Percentiles rank a stretch among this genome's conserved stretches.
Evolutionary conservation across 2,329 filamentous ascomycete species (phyloP).

Genomic region (Monosporascus cannonballus): DNA sequence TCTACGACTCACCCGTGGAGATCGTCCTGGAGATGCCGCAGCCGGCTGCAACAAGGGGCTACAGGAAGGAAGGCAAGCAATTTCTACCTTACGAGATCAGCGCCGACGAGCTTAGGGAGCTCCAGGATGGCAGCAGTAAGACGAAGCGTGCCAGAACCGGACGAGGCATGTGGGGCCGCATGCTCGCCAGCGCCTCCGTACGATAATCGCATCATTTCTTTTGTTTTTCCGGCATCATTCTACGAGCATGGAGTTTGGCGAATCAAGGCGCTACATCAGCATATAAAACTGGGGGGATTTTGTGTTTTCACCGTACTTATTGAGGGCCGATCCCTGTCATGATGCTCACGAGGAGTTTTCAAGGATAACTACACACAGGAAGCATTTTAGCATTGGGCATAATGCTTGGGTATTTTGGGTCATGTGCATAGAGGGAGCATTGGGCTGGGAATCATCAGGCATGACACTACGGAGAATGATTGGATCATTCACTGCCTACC

Average conservation of each 20-base stretch:
- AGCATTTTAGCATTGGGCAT: neutral
- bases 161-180: constrained; percentile 47
- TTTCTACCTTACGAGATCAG: constrained; percentile 52
- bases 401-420: neutral
- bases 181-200: constrained; percentile 40
- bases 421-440: neutral
- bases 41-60: constrained; percentile 31
- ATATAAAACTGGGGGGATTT: constrained; percentile 5
- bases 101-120: constrained; percentile 43
- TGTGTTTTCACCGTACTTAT: constrained; percentile 1
- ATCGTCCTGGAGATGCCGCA: constrained; percentile 33
- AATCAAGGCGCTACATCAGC: too few species aligned
- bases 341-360: constrained; percentile 5
- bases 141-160: constrained; percentile 41
- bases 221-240: constrained; percentile 2
- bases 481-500: neutral
- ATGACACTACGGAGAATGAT: neutral
- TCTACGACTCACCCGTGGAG: constrained; percentile 46
- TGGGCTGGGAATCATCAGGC: neutral
- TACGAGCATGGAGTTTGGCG: constrained; percentile 7
- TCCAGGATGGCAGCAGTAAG: constrained; percentile 40
- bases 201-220: constrained; percentile 22
- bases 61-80: constrained; percentile 20
- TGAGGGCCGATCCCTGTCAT: constrained; percentile 9
- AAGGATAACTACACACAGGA: neutral